These are phyloP conservation scores for Gentiana dahurica DNA, from an alignment of 257 asterid genomes.

Conservation along the genomic window DNA sequence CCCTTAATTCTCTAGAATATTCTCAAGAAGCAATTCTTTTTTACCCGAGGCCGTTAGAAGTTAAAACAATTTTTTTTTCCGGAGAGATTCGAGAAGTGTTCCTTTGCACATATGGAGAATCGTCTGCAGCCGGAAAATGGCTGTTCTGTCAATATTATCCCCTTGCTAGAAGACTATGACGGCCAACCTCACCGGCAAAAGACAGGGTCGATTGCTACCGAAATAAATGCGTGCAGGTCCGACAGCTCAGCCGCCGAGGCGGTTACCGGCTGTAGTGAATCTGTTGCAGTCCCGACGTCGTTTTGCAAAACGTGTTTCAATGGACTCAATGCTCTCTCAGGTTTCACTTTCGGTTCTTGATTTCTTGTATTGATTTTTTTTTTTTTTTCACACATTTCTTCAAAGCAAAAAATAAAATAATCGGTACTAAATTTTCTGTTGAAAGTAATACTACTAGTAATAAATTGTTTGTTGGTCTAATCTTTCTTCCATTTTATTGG, in stretches of 20 bases:
- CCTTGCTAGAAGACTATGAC: conserved; percentile 11
- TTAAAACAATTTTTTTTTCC: no score
- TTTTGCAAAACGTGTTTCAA: conserved; percentile 86
- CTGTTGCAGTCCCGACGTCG: conserved; percentile 24
- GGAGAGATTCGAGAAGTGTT: no score
- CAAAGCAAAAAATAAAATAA: no score
- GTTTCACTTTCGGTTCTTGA: conserved; percentile 9
- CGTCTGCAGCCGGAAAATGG: conserved; percentile 5
- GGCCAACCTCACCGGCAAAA: not conserved
- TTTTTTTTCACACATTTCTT: no score
- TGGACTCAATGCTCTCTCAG: conserved; percentile 71
- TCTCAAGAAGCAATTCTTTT: no score
- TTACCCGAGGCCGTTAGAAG: no score
- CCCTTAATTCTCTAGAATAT: no score
- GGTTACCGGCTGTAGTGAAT: not conserved
- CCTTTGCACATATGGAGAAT: conserved; percentile 14
- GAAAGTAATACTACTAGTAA: no score
- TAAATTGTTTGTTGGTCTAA: no score
- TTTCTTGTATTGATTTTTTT: no score
- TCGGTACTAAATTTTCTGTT: no score
- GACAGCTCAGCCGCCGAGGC: not conserved
- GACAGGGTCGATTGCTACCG: not conserved
- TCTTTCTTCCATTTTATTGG: no score
- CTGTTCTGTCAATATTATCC: conserved; percentile 12
- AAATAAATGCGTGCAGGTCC: not conserved